Evolutionary conservation across 257 asterid species (phyloP).

Genomic region (Nicotiana attenuata): DNA sequence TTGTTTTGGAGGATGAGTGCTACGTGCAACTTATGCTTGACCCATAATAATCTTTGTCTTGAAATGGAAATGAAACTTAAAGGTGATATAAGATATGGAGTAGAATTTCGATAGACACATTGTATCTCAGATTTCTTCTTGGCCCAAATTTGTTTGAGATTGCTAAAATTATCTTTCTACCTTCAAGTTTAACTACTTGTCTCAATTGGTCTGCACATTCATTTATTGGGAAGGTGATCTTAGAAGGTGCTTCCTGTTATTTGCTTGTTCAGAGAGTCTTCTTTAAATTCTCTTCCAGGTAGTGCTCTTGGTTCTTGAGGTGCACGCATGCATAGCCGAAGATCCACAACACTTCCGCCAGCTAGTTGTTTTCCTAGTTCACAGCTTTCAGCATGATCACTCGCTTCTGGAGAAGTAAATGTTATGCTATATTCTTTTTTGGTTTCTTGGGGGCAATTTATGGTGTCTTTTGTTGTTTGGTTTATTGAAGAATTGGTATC

Average conservation of each 20-base stretch:
- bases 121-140: background rate
- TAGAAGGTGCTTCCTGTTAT: background rate
- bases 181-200: background rate
- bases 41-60: background rate
- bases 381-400: constrained; percentile 66
- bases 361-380: constrained; percentile 68
- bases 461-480: background rate
- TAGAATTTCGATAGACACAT: background rate
- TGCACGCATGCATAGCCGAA: constrained; percentile 94
- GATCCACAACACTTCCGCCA: constrained; percentile 80
- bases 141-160: background rate
- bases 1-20: background rate
- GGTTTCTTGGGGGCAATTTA: background rate
- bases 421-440: background rate
- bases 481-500: constrained; percentile 4
- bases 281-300: constrained; percentile 43
- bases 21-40: background rate
- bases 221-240: background rate
- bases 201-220: background rate
- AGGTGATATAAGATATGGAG: background rate
- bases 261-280: background rate
- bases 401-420: constrained; percentile 94
- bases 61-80: background rate
- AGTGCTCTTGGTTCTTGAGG: constrained; percentile 93
- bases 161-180: background rate